phyloP scores from a whole-genome alignment of 306 rosid genomes.

The Trichosanthes cucumerina region DNA sequence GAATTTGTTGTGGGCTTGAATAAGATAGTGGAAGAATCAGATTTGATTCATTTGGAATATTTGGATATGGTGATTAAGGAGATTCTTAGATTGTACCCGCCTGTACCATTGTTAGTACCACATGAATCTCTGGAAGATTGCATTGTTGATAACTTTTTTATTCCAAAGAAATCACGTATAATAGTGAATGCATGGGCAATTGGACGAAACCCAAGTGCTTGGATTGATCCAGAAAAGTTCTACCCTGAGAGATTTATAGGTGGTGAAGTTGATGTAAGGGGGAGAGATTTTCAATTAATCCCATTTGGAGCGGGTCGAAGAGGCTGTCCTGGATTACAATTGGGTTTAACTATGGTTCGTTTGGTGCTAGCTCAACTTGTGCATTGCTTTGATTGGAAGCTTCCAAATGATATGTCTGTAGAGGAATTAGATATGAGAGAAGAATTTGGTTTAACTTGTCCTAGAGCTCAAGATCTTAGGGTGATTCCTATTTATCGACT shows the following conservation, averaged over 20 bases:
- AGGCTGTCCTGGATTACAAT: constrained; percentile 4
- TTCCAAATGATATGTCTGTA: background rate
- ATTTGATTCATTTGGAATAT: constrained; percentile 26
- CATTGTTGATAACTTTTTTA: constrained; percentile 26
- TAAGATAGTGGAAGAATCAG: constrained; percentile 12
- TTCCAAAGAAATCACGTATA: constrained; percentile 19
- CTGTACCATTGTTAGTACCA: constrained; percentile 30
- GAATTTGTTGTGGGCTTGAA: background rate
- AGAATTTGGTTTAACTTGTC: background rate
- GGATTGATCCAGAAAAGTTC: background rate
- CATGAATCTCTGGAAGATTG: constrained; percentile 22
- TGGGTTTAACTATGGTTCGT: constrained; percentile 12
- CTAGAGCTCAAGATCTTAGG: background rate
- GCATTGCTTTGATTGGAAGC: constrained; percentile 27
- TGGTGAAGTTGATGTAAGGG: background rate
- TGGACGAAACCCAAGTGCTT: background rate
- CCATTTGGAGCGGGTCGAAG: constrained; percentile 29
- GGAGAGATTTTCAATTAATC: background rate
- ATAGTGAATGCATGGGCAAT: background rate
- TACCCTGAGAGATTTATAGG: background rate
- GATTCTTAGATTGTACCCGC: background rate
- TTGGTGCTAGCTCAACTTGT: constrained; percentile 22
- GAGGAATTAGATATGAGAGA: background rate
- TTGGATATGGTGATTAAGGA: background rate
- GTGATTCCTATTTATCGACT: background rate